Conservation (phyloP, 768 basidiomycete species). For the Mycena vitilis region DNA sequence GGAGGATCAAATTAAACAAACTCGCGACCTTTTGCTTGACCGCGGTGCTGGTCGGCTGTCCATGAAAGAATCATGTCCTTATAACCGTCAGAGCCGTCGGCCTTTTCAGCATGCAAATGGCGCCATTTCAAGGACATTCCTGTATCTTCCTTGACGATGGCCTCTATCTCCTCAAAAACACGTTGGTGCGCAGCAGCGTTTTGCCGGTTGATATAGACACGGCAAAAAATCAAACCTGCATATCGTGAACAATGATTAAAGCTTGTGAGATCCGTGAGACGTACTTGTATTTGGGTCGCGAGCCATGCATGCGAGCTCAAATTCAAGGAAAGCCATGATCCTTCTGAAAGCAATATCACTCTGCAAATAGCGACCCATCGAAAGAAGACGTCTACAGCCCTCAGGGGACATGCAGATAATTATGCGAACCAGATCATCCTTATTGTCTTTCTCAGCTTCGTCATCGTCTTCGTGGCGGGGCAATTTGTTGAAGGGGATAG, state of each 20-base stretch:
- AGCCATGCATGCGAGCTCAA: conserved; percentile 14
- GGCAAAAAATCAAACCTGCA: background rate
- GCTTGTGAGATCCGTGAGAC: no score
- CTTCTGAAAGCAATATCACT: conserved; percentile 24
- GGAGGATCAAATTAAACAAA: no score
- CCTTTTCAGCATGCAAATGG: conserved; percentile 12
- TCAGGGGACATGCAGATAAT: conserved; percentile 5
- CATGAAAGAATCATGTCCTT: conserved; percentile 8
- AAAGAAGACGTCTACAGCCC: background rate
- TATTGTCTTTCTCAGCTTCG: background rate
- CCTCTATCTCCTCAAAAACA: background rate
- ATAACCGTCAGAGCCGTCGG: no score
- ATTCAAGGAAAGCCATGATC: conserved; percentile 15
- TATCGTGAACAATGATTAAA: no score
- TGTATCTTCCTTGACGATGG: conserved; percentile 12
- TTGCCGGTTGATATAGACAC: background rate
- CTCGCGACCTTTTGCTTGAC: conserved; percentile 31
- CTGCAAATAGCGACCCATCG: conserved; percentile 1
- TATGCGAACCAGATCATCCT: no score
- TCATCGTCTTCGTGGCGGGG: background rate
- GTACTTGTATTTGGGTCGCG: conserved; percentile 1
- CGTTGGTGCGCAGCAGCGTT: background rate
- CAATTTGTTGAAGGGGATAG: background rate
- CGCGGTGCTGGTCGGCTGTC: conserved; percentile 9
- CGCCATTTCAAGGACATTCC: background rate